Percentiles rank a stretch among this genome's conserved stretches.
Evolutionary conservation across 768 basidiomycete species (phyloP).

Genomic region (Hygrocybe coccinea): DNA sequence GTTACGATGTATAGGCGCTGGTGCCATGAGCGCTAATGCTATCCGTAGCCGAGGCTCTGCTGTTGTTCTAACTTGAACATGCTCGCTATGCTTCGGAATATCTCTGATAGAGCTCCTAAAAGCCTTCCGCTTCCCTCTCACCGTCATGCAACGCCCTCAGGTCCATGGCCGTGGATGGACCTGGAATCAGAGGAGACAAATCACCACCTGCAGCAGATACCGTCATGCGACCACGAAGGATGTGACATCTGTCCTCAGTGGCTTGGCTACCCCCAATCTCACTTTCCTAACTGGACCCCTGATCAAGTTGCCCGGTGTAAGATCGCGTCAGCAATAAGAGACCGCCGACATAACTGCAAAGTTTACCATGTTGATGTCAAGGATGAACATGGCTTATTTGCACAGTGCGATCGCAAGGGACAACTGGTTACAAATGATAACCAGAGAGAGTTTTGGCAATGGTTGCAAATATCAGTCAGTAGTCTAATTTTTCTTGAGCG

Average conservation of each 20-base stretch:
- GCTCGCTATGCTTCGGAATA: no score
- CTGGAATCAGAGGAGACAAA: neutral
- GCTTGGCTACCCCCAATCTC: conserved; percentile 42
- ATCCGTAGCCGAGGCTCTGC: no score
- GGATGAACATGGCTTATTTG: conserved; percentile 10
- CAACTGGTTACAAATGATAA: neutral
- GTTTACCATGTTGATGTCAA: conserved; percentile 41
- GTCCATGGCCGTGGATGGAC: conserved; percentile 23
- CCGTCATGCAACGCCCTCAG: conserved; percentile 40
- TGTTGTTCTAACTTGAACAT: no score
- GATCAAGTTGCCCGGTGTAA: conserved; percentile 40
- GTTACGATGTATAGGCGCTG: no score
- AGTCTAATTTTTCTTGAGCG: neutral
- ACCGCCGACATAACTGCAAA: conserved; percentile 20
- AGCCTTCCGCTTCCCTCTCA: conserved; percentile 32
- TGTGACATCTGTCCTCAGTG: conserved; percentile 3
- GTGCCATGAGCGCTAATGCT: no score
- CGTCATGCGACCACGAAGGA: conserved; percentile 1
- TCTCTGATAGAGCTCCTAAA: conserved; percentile 13
- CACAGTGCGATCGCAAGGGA: neutral
- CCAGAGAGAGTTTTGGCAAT: neutral
- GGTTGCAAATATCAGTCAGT: conserved; percentile 6
- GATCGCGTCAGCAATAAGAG: conserved; percentile 27
- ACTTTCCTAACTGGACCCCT: conserved; percentile 54
- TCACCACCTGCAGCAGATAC: neutral